phyloP scores from a whole-genome alignment of 1,139 yeast genomes.

The Hyphopichia pseudoburtonii region DNA sequence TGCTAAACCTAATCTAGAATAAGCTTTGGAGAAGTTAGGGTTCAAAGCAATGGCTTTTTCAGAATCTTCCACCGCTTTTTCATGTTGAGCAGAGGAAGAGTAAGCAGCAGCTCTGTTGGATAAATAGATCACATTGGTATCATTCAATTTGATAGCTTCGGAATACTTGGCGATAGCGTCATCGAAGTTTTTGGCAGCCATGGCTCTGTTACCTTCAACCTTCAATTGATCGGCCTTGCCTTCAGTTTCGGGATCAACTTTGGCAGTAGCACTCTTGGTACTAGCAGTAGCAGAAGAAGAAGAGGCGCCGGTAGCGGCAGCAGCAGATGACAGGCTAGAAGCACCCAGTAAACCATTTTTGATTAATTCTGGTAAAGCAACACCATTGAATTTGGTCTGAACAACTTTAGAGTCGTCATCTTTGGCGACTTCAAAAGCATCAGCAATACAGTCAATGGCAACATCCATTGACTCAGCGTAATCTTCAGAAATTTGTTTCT shows the following conservation, averaged over 20 bases:
- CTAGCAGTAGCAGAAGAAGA: constrained; percentile 34
- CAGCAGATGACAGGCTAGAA: constrained; percentile 17
- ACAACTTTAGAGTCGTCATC: constrained; percentile 39
- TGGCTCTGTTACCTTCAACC: constrained; percentile 84
- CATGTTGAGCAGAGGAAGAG: constrained; percentile 74
- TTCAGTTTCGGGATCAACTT: constrained; percentile 54
- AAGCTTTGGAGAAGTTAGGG: constrained; percentile 84
- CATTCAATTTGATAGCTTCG: constrained; percentile 71
- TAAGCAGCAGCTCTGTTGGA: constrained; percentile 98
- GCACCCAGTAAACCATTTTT: constrained; percentile 15
- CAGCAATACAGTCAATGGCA: constrained; percentile 89
- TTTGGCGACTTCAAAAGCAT: constrained; percentile 73
- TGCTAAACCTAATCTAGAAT: constrained; percentile 93
- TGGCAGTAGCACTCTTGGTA: constrained; percentile 31
- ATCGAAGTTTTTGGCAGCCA: constrained; percentile 74
- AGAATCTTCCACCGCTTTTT: constrained; percentile 81
- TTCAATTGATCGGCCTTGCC: constrained; percentile 82
- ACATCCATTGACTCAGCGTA: constrained; percentile 91
- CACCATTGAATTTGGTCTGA: constrained; percentile 45
- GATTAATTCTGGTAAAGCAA: constrained; percentile 49
- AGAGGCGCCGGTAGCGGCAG: constrained; percentile 16
- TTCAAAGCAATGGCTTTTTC: constrained; percentile 74
- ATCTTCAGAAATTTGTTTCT: constrained; percentile 72
- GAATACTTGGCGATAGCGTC: constrained; percentile 77
- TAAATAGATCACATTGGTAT: constrained; percentile 76